phyloP scores from a whole-genome alignment of 1,284 basidiomycete species.

The Moesziomyces antarcticus region DNA sequence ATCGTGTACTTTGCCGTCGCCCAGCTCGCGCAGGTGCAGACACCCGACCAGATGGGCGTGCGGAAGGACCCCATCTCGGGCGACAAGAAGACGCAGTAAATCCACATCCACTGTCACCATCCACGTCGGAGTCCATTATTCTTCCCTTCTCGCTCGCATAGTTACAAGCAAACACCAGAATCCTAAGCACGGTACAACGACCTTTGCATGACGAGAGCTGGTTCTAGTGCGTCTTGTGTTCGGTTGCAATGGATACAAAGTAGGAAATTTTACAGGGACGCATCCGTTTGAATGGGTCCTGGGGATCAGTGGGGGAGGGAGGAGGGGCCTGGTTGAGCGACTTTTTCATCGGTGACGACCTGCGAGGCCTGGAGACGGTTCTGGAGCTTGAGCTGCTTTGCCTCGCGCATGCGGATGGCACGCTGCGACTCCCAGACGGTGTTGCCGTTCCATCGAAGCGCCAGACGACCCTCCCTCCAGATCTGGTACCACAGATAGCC shows the following conservation, averaged over 20 bases:
- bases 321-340: background rate
- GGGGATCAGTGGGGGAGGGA: background rate
- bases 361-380: conserved; percentile 2
- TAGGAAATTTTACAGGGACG: too few species aligned
- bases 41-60: conserved; percentile 52
- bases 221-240: too few species aligned
- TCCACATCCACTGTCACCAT: conserved; percentile 3
- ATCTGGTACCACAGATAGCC: conserved; percentile 50
- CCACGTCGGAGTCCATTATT: conserved; percentile 1
- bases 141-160: background rate
- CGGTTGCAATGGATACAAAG: too few species aligned
- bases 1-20: conserved; percentile 45
- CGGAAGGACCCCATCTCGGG: conserved; percentile 47
- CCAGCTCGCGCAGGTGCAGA: conserved; percentile 48
- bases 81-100: conserved; percentile 50
- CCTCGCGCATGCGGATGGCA: conserved; percentile 12
- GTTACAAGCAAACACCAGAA: too few species aligned
- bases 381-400: conserved; percentile 1
- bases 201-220: too few species aligned
- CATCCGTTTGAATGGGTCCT: background rate
- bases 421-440: conserved; percentile 40
- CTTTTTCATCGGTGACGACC: conserved; percentile 12
- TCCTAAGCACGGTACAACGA: too few species aligned
- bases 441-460: conserved; percentile 12
- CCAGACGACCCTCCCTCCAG: conserved; percentile 50